These are phyloP conservation scores for Pezicula radicicola DNA, from an alignment of 2,329 filamentous ascomycete species.

Conservation along the genomic window DNA sequence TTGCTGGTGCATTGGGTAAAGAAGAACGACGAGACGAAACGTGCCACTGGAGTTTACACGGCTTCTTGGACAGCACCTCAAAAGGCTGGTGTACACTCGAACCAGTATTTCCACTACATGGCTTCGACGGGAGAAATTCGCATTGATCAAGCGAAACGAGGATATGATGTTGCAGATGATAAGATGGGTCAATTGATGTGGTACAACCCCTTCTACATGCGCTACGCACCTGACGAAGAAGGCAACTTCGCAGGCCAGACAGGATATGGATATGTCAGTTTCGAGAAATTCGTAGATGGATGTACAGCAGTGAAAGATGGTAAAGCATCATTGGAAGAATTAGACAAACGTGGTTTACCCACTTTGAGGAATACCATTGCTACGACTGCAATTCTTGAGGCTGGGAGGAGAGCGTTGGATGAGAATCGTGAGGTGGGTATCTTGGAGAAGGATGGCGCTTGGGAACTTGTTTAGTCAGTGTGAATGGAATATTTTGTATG, in stretches of 20 bases:
- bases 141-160: conserved; percentile 89
- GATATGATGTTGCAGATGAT: conserved; percentile 93
- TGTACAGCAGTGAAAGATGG: conserved; percentile 73
- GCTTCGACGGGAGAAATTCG: conserved; percentile 80
- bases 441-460: conserved; percentile 58
- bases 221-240: conserved; percentile 89
- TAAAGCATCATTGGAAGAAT: conserved; percentile 65
- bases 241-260: conserved; percentile 90
- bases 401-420: conserved; percentile 79
- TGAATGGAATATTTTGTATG: background rate
- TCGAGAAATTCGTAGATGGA: conserved; percentile 94
- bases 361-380: conserved; percentile 87
- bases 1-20: conserved; percentile 86
- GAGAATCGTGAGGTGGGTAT: conserved; percentile 78
- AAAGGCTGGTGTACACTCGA: conserved; percentile 90
- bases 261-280: conserved; percentile 90
- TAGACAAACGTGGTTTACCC: conserved; percentile 78
- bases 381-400: conserved; percentile 88
- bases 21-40: conserved; percentile 63
- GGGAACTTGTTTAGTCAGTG: conserved; percentile 52
- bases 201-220: conserved; percentile 96
- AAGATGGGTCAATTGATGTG: conserved; percentile 67
- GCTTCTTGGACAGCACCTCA: conserved; percentile 93
- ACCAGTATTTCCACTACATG: conserved; percentile 97
- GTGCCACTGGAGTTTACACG: conserved; percentile 86